A percentile compares a stretch with the other conserved stretches of the same genome.
Conservation (phyloP, 306 rosid genomes). For the Luffa acutangula region DNA sequence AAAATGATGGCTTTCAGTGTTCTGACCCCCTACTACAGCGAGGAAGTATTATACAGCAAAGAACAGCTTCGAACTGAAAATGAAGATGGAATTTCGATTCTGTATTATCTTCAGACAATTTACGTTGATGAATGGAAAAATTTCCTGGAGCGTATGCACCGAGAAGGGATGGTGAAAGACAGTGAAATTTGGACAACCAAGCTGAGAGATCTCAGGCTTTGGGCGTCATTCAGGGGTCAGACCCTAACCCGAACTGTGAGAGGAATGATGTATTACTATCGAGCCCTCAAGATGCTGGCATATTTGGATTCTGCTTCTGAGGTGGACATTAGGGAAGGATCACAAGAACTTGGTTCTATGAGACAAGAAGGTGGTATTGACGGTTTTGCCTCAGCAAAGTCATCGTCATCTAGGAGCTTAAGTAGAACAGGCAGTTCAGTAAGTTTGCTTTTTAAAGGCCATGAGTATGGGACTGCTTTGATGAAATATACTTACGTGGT, state of each 20-base stretch:
- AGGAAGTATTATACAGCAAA: constrained; percentile 63
- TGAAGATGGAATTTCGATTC: constrained; percentile 83
- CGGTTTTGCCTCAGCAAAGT: constrained; percentile 29
- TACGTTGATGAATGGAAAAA: constrained; percentile 92
- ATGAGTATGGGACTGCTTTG: constrained; percentile 81
- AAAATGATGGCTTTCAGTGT: constrained; percentile 98
- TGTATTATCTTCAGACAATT: constrained; percentile 79
- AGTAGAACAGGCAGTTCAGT: constrained; percentile 59
- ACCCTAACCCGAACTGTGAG: constrained; percentile 85
- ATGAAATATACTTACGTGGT: constrained; percentile 91
- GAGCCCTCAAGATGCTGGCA: constrained; percentile 89
- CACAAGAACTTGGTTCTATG: constrained; percentile 72
- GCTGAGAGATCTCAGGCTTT: constrained; percentile 79
- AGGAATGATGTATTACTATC: constrained; percentile 95
- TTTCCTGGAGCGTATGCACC: constrained; percentile 81
- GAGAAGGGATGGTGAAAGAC: constrained; percentile 70
- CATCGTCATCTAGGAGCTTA: constrained; percentile 40
- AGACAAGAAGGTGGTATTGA: constrained; percentile 34
- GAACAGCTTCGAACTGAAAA: constrained; percentile 84
- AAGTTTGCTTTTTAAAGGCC: constrained; percentile 70
- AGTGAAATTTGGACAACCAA: constrained; percentile 68
- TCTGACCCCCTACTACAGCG: constrained; percentile 82
- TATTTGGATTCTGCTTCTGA: constrained; percentile 95
- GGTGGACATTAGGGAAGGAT: constrained; percentile 84
- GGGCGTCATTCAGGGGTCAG: constrained; percentile 97